Evolutionary conservation across 345 rosid species (phyloP).

Genomic region (Firmiana major): DNA sequence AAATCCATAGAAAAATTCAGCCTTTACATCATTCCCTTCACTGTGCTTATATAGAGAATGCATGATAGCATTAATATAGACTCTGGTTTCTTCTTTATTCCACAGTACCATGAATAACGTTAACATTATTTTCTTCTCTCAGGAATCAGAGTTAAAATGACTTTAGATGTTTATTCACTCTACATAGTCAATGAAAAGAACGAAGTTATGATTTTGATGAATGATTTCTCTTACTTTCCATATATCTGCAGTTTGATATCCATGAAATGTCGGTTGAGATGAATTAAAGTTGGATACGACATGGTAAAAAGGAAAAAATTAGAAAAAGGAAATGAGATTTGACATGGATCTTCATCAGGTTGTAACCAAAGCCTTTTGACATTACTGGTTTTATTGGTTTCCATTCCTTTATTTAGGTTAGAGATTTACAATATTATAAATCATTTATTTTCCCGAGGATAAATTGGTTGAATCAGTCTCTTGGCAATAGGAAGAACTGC

Average conservation of each 20-base stretch:
- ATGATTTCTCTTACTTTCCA: background rate
- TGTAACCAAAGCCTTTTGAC: background rate
- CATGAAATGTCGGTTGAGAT: background rate
- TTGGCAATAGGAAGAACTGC: too few relatives aligned
- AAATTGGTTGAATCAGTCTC: background rate
- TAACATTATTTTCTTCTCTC: background rate
- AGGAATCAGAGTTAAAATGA: background rate
- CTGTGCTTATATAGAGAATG: background rate
- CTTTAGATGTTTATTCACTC: too few relatives aligned
- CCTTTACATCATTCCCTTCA: background rate
- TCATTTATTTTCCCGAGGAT: too few relatives aligned
- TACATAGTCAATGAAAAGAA: background rate
- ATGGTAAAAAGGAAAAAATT: background rate
- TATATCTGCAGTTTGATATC: background rate
- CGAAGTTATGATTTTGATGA: background rate
- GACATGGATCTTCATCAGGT: background rate
- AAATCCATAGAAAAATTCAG: background rate
- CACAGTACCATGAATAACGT: background rate
- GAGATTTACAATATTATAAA: too few relatives aligned
- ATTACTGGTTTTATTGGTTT: too few relatives aligned
- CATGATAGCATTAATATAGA: background rate
- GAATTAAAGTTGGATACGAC: background rate
- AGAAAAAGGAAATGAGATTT: background rate
- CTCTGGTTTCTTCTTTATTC: background rate
- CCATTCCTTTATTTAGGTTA: too few relatives aligned